Evolutionary conservation across 176 grass and related monocot species (phyloP).

Genomic region (Cenchrus purpureus): DNA sequence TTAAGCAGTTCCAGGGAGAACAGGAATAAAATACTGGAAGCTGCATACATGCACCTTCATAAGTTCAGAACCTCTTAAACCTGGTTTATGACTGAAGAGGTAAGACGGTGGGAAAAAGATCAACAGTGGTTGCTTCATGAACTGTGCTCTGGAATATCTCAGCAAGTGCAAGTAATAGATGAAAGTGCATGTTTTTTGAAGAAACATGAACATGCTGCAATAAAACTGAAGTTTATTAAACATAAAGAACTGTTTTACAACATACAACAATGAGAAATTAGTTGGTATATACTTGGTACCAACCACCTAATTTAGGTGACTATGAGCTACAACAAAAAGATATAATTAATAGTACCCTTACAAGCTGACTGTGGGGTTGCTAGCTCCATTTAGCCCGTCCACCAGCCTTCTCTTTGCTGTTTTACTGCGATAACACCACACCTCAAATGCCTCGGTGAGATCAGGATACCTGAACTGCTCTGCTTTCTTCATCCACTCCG

Average conservation of each 20-base stretch:
- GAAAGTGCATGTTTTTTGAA: slow-evolving; percentile 21
- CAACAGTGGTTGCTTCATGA: slow-evolving; percentile 19
- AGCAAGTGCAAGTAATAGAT: background rate
- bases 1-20: slow-evolving; percentile 20
- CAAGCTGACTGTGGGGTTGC: slow-evolving; percentile 59
- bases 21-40: background rate
- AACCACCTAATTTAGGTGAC: slow-evolving; percentile 34
- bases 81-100: background rate
- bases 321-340: slow-evolving; percentile 40
- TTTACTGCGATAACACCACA: slow-evolving; percentile 95
- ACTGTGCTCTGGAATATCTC: background rate
- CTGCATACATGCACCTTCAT: slow-evolving; percentile 16
- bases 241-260: slow-evolving; percentile 33
- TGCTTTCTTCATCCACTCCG: slow-evolving; percentile 75
- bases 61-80: slow-evolving; percentile 20
- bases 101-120: background rate
- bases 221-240: slow-evolving; percentile 42
- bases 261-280: slow-evolving; percentile 45
- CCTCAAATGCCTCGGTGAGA: slow-evolving; percentile 92
- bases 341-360: slow-evolving; percentile 40
- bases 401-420: slow-evolving; percentile 74
- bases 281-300: slow-evolving; percentile 48
- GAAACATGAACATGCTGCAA: slow-evolving; percentile 21
- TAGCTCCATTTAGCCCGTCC: slow-evolving; percentile 49
- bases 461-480: slow-evolving; percentile 87